These are phyloP conservation scores for Smallanthus sonchifolius DNA, from an alignment of 129 eudicot genomes.

Conservation along the genomic window DNA sequence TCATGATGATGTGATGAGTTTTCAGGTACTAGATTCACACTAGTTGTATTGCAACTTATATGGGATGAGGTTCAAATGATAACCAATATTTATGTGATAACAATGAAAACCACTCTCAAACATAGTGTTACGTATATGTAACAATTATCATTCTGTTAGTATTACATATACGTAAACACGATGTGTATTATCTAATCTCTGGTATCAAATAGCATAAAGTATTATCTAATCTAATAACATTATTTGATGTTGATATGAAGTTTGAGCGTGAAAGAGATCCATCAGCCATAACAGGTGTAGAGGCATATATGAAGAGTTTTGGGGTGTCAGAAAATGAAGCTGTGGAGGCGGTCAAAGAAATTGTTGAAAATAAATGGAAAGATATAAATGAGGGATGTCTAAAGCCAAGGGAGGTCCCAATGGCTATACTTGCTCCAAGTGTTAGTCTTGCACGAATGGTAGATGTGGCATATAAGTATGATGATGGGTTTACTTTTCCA, in stretches of 20 bases:
- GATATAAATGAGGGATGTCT: not conserved
- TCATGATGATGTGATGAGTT: not conserved
- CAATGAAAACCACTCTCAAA: too few species aligned
- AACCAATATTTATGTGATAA: too few species aligned
- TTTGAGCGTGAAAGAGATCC: not conserved
- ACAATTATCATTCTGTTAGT: too few species aligned
- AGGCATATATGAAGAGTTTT: conserved; percentile 9
- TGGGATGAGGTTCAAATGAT: too few species aligned
- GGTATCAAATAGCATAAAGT: not conserved
- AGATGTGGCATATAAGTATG: not conserved
- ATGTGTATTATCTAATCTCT: too few species aligned
- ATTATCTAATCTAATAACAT: not conserved
- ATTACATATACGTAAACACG: too few species aligned
- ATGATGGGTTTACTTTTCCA: conserved; percentile 4
- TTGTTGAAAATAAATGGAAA: not conserved
- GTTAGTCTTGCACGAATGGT: not conserved
- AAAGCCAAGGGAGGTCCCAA: not conserved
- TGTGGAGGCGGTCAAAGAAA: not conserved
- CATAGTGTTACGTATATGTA: too few species aligned
- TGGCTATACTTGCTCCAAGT: not conserved
- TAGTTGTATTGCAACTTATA: too few species aligned
- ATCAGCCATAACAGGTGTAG: not conserved
- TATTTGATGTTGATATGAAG: not conserved
- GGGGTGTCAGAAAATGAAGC: conserved; percentile 12
- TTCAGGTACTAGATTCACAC: not conserved